phyloP scores from a whole-genome alignment of 1,139 yeast genomes.

The Taiozyma onychis region DNA sequence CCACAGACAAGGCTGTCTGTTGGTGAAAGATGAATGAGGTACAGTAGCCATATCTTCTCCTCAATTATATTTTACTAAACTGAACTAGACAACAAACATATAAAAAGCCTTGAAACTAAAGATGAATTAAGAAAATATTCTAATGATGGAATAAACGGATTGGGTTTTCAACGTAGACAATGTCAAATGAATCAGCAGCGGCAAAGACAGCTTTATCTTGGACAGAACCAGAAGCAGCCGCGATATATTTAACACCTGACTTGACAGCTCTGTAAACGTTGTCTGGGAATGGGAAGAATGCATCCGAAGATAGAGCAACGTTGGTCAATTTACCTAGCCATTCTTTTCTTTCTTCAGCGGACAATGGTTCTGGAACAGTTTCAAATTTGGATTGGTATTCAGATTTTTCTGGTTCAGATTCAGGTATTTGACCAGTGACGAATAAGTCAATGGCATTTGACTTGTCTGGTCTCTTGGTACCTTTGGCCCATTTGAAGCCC shows the following conservation, averaged over 20 bases:
- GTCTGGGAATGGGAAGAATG: slow-evolving; percentile 99
- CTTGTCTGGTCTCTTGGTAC: slow-evolving; percentile 97
- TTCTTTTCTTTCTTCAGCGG: slow-evolving; percentile 76
- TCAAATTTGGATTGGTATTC: slow-evolving; percentile 91
- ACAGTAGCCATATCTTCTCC: neutral
- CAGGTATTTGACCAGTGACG: slow-evolving; percentile 89
- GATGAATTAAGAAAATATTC: slow-evolving; percentile 4
- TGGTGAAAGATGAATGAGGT: neutral
- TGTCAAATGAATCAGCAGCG: slow-evolving; percentile 86
- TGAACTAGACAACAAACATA: neutral
- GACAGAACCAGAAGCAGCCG: slow-evolving; percentile 97
- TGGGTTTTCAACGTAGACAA: slow-evolving; percentile 92
- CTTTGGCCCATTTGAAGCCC: slow-evolving; percentile 95
- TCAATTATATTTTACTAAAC: neutral
- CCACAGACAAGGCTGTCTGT: neutral
- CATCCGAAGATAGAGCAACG: slow-evolving; percentile 93
- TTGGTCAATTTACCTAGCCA: slow-evolving; percentile 77
- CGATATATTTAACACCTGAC: slow-evolving; percentile 91
- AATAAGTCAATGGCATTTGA: slow-evolving; percentile 94
- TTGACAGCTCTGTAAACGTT: slow-evolving; percentile 96
- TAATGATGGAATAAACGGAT: slow-evolving; percentile 97
- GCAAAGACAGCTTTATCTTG: slow-evolving; percentile 95
- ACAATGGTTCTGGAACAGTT: slow-evolving; percentile 75
- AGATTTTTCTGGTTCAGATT: slow-evolving; percentile 83
- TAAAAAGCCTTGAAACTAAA: neutral